Conservation (phyloP, 306 rosid genomes). For the Echinosophora koreensis region DNA sequence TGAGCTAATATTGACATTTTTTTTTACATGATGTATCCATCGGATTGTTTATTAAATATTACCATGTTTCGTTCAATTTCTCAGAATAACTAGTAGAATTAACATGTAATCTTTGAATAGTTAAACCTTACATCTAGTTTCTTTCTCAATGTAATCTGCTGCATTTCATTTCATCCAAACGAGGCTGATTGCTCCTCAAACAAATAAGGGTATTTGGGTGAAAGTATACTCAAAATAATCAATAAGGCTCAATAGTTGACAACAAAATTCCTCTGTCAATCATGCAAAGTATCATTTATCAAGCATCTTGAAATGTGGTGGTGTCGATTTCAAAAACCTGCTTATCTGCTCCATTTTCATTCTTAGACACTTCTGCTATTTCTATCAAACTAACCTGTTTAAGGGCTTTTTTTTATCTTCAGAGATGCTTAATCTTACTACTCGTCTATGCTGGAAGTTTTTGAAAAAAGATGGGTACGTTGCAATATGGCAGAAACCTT, state of each 20-base stretch:
- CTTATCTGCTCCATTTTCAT: slow-evolving; percentile 12
- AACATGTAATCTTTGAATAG: slow-evolving; percentile 26
- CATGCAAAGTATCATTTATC: too few relatives aligned
- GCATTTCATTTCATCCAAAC: too few relatives aligned
- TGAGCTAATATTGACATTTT: slow-evolving; percentile 23
- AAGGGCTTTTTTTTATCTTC: slow-evolving; percentile 41
- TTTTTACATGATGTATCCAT: slow-evolving; percentile 13
- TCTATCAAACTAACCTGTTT: slow-evolving; percentile 2
- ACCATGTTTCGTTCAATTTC: slow-evolving; percentile 27
- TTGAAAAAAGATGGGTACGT: slow-evolving; percentile 81
- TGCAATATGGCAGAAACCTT: slow-evolving; percentile 90
- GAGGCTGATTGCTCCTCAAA: too few relatives aligned
- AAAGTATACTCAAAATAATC: too few relatives aligned
- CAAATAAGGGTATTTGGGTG: too few relatives aligned
- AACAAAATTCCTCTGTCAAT: too few relatives aligned
- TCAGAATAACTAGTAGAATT: not conserved
- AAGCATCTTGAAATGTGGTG: slow-evolving; percentile 15
- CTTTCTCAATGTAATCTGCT: slow-evolving; percentile 2
- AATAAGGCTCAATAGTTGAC: too few relatives aligned
- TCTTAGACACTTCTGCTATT: not conserved
- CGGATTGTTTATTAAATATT: slow-evolving; percentile 14
- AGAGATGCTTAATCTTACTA: slow-evolving; percentile 94
- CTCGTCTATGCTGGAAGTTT: slow-evolving; percentile 88
- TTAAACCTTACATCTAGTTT: slow-evolving; percentile 14
- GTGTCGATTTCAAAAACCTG: slow-evolving; percentile 23